phyloP scores from a whole-genome alignment of 441 rosid genomes.

The Euphorbia celastroides region DNA sequence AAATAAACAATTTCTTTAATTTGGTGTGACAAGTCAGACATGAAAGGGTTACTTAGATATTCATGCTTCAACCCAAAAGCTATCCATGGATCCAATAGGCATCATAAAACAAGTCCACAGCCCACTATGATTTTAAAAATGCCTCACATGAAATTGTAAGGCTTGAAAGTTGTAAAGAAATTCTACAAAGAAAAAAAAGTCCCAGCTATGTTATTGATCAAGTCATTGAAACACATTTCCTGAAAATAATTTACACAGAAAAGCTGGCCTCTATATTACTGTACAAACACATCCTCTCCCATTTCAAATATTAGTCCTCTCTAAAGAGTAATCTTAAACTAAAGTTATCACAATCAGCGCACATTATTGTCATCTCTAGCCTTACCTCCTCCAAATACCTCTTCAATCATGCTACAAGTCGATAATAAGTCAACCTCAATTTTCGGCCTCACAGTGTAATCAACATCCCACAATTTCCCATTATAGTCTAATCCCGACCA shows the following conservation, averaged over 20 bases:
- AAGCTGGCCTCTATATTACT: background rate
- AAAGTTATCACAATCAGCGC: conserved; percentile 15
- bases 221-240: no score
- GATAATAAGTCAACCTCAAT: conserved; percentile 38
- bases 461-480: conserved; percentile 36
- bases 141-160: no score
- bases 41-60: no score
- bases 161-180: no score
- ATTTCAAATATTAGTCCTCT: background rate
- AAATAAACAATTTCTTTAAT: no score
- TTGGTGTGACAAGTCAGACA: no score
- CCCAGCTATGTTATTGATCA: no score
- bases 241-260: background rate
- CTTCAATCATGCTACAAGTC: conserved; percentile 48
- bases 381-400: conserved; percentile 40
- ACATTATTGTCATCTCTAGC: conserved; percentile 24
- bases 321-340: background rate
- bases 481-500: conserved; percentile 20
- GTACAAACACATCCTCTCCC: background rate
- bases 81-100: no score
- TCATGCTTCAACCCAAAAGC: no score
- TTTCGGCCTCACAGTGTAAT: conserved; percentile 24
- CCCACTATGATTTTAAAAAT: background rate
- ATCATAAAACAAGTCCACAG: background rate
- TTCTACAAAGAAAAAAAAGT: no score